phyloP scores from a whole-genome alignment of 2,329 filamentous ascomycete genomes.

The Falciphora oryzae region DNA sequence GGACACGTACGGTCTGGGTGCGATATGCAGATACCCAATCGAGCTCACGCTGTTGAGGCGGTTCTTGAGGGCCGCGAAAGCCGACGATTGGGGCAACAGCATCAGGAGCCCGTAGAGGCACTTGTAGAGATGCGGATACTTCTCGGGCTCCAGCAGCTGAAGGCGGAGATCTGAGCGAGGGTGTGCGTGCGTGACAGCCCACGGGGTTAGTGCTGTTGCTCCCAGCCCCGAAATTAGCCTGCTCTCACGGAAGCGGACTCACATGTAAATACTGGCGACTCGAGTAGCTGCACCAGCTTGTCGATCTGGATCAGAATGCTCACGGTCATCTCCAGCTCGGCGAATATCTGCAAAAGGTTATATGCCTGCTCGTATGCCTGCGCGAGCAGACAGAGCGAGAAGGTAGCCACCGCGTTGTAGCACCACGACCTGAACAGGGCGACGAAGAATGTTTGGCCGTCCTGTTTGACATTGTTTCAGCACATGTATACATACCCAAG shows the following conservation, averaged over 20 bases:
- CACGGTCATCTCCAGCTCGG: constrained; percentile 96
- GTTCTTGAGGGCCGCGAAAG: constrained; percentile 94
- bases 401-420: constrained; percentile 95
- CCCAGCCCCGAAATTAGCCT: neutral
- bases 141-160: constrained; percentile 91
- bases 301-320: constrained; percentile 99
- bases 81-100: constrained; percentile 96
- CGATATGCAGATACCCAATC: constrained; percentile 88
- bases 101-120: constrained; percentile 95
- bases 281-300: constrained; percentile 92
- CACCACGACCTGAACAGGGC: constrained; percentile 95
- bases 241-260: constrained; percentile 28
- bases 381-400: constrained; percentile 88
- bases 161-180: constrained; percentile 72
- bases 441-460: constrained; percentile 93
- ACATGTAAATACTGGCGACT: constrained; percentile 98
- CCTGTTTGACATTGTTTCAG: constrained; percentile 41
- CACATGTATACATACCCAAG: neutral
- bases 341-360: constrained; percentile 91
- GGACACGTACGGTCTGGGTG: constrained; percentile 64
- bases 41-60: constrained; percentile 94
- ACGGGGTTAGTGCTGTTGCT: neutral
- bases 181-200: constrained; percentile 8
- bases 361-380: constrained; percentile 99
- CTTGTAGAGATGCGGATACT: constrained; percentile 92